These are phyloP conservation scores for Passiflora organensis DNA, from an alignment of 345 rosid genomes.

Conservation along the genomic window DNA sequence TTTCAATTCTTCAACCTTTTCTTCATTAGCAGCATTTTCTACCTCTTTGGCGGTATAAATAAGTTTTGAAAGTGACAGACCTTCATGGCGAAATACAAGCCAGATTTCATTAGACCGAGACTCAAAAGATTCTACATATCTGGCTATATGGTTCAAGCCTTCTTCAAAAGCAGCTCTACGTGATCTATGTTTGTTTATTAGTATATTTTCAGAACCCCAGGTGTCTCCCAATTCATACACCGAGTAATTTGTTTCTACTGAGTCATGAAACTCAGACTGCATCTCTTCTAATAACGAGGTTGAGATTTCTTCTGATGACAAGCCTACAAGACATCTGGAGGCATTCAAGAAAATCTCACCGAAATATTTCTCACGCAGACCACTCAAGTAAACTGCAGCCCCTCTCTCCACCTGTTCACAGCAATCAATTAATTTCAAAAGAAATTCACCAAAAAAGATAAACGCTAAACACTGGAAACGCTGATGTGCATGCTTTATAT, in stretches of 20 bases:
- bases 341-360: slow-evolving; percentile 84
- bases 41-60: slow-evolving; percentile 67
- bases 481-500: too few species aligned
- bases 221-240: slow-evolving; percentile 21
- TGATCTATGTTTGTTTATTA: slow-evolving; percentile 20
- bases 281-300: slow-evolving; percentile 31
- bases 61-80: slow-evolving; percentile 76
- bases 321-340: slow-evolving; percentile 42
- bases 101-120: slow-evolving; percentile 84
- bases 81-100: slow-evolving; percentile 91
- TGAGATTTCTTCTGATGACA: slow-evolving; percentile 27
- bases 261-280: slow-evolving; percentile 22
- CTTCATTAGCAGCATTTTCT: slow-evolving; percentile 31
- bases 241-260: slow-evolving; percentile 23
- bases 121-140: slow-evolving; percentile 90
- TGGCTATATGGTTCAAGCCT: slow-evolving; percentile 84
- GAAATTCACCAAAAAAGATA: slow-evolving; percentile 1
- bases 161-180: slow-evolving; percentile 41
- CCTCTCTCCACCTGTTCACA: slow-evolving; percentile 88
- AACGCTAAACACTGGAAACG: neutral
- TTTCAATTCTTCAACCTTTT: slow-evolving; percentile 49
- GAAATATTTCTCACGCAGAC: slow-evolving; percentile 87
- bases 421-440: slow-evolving; percentile 5
- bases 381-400: slow-evolving; percentile 69
- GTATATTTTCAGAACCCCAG: slow-evolving; percentile 28